phyloP scores from a whole-genome alignment of 2,329 filamentous ascomycete genomes.

The Trichoderma sp. region DNA sequence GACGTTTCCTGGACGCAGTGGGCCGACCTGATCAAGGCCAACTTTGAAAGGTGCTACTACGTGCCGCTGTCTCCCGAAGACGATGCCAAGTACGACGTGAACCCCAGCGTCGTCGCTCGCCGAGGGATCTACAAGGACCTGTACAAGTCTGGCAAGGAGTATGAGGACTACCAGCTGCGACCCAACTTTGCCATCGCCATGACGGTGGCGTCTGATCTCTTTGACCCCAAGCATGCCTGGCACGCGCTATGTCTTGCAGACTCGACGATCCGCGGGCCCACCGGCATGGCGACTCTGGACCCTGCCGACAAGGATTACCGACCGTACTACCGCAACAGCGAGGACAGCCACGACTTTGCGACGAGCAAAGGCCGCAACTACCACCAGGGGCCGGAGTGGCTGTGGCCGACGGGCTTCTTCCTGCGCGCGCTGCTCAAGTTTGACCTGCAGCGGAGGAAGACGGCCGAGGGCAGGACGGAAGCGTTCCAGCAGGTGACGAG shows the following conservation, averaged over 20 bases:
- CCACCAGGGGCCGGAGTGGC: slow-evolving; percentile 96
- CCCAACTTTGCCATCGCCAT: slow-evolving; percentile 95
- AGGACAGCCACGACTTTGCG: slow-evolving; percentile 87
- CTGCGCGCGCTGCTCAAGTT: slow-evolving; percentile 89
- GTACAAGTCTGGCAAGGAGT: slow-evolving; percentile 90
- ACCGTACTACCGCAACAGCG: slow-evolving; percentile 91
- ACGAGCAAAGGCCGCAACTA: slow-evolving; percentile 96
- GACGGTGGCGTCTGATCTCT: slow-evolving; percentile 87
- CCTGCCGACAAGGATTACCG: slow-evolving; percentile 90
- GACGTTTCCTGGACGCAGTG: slow-evolving; percentile 73
- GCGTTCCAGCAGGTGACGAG: slow-evolving; percentile 93
- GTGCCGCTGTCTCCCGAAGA: slow-evolving; percentile 71
- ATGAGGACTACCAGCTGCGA: slow-evolving; percentile 95
- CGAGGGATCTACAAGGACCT: slow-evolving; percentile 98
- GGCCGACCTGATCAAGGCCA: slow-evolving; percentile 77
- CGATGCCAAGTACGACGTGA: slow-evolving; percentile 78
- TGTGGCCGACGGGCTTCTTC: slow-evolving; percentile 97
- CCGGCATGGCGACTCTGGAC: slow-evolving; percentile 94
- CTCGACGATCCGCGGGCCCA: slow-evolving; percentile 76
- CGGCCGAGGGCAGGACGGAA: slow-evolving; percentile 70
- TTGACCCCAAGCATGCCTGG: slow-evolving; percentile 76
- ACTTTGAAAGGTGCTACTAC: slow-evolving; percentile 92
- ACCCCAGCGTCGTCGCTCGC: slow-evolving; percentile 77
- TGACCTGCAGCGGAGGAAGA: slow-evolving; percentile 69
- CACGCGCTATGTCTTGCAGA: slow-evolving; percentile 80